Percentiles rank a stretch among this genome's conserved stretches.
Evolutionary conservation across 805 yeast species (phyloP).

Genomic region (Brettanomyces bruxellensis): DNA sequence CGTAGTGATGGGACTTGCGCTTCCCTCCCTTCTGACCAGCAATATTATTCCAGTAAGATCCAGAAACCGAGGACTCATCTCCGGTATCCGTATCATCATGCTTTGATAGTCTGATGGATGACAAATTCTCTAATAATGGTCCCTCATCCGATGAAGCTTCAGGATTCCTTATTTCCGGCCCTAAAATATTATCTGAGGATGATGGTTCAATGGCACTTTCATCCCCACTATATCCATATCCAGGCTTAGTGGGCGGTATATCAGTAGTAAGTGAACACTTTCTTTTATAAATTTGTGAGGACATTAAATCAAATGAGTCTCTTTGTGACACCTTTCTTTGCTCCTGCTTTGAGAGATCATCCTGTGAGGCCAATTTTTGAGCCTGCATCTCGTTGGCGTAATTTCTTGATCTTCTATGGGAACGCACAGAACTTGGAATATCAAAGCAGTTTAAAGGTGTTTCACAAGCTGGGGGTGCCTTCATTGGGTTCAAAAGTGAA

Average conservation of each 20-base stretch:
- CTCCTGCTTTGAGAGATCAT: neutral
- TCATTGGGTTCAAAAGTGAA: neutral
- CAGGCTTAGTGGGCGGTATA: neutral
- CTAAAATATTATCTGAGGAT: neutral
- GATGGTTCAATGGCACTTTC: neutral
- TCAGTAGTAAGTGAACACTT: constrained; percentile 7
- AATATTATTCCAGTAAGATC: neutral
- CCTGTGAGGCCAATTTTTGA: neutral
- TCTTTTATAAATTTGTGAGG: constrained; percentile 15
- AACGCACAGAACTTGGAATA: neutral
- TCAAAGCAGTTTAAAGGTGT: constrained; percentile 1
- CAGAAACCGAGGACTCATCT: constrained; percentile 2
- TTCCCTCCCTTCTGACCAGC: constrained; percentile 2
- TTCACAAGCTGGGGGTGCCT: constrained; percentile 5
- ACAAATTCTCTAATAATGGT: neutral
- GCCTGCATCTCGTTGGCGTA: constrained; percentile 1
- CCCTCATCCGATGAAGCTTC: neutral
- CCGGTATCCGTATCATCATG: constrained; percentile 1
- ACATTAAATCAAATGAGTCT: constrained; percentile 14
- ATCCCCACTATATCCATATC: neutral
- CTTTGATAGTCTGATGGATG: neutral
- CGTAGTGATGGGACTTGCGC: neutral
- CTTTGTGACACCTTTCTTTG: constrained; percentile 14
- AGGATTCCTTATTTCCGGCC: neutral
- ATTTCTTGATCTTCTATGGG: neutral